These are phyloP conservation scores for Pistacia atlantica DNA, from an alignment of 345 rosid species.

Conservation along the genomic window DNA sequence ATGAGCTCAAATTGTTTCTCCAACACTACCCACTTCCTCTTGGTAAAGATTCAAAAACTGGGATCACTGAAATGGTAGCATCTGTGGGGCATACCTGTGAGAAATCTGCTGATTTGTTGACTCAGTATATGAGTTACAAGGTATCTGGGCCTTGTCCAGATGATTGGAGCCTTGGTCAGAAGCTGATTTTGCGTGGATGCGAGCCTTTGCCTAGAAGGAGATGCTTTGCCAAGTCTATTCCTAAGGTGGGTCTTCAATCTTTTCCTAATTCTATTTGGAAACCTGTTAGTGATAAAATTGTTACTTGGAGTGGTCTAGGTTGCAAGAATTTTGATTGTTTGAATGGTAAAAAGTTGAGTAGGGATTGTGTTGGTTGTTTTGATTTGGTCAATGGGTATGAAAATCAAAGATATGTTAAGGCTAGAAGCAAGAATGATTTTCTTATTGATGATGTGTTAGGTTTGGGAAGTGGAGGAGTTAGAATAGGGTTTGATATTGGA, in stretches of 20 bases:
- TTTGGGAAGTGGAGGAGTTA: slow-evolving; percentile 68
- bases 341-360: slow-evolving; percentile 70
- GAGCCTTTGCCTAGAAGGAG: slow-evolving; percentile 95
- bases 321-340: slow-evolving; percentile 83
- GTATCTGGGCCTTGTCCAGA: slow-evolving; percentile 68
- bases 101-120: slow-evolving; percentile 78
- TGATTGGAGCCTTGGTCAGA: slow-evolving; percentile 82
- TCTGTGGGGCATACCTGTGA: slow-evolving; percentile 94
- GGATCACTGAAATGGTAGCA: slow-evolving; percentile 93
- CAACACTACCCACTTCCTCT: slow-evolving; percentile 78
- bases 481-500: slow-evolving; percentile 83
- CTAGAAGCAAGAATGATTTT: slow-evolving; percentile 79
- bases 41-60: slow-evolving; percentile 77
- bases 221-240: slow-evolving; percentile 68
- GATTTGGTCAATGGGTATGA: slow-evolving; percentile 55
- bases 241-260: slow-evolving; percentile 62
- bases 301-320: slow-evolving; percentile 90
- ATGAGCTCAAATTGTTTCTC: slow-evolving; percentile 81
- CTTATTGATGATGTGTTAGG: slow-evolving; percentile 72
- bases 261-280: slow-evolving; percentile 78
- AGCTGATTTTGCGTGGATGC: slow-evolving; percentile 67
- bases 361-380: slow-evolving; percentile 85
- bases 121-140: slow-evolving; percentile 84
- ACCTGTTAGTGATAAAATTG: slow-evolving; percentile 71
- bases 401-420: slow-evolving; percentile 69